Conservation (phyloP, 1,284 basidiomycete genomes). For the Chalciporus piperatoides region DNA sequence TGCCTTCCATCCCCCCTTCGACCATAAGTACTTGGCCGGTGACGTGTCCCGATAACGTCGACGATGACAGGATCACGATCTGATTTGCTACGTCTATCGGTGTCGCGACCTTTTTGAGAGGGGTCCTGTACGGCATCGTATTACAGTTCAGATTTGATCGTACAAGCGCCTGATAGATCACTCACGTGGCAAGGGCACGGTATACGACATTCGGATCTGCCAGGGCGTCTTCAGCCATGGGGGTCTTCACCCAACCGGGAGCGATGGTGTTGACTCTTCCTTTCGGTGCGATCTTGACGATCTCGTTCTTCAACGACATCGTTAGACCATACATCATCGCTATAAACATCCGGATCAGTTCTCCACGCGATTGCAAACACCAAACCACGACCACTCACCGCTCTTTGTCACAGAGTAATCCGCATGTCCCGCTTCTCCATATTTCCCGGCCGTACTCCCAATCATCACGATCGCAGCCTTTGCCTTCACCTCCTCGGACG, state of each 20-base stretch:
- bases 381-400: constrained; percentile 34
- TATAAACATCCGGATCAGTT: constrained; percentile 21
- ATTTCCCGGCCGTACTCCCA: constrained; percentile 71
- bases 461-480: constrained; percentile 61
- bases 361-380: not conserved
- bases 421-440: constrained; percentile 64
- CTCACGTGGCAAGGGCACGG: constrained; percentile 62
- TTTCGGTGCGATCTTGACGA: constrained; percentile 67
- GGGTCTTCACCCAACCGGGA: constrained; percentile 69
- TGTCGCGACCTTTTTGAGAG: constrained; percentile 66
- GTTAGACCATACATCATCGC: constrained; percentile 75
- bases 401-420: constrained; percentile 63
- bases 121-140: constrained; percentile 44
- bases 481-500: constrained; percentile 41
- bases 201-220: constrained; percentile 46
- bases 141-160: not conserved
- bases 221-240: constrained; percentile 51
- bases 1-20: constrained; percentile 76
- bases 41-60: constrained; percentile 64
- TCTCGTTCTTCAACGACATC: constrained; percentile 73
- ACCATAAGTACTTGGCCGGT: constrained; percentile 70
- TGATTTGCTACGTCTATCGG: constrained; percentile 65
- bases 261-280: constrained; percentile 71
- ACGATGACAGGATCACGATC: constrained; percentile 59
- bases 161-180: constrained; percentile 5